Evolutionary conservation across 805 yeast species (phyloP).

Genomic region (Yarrowia osloensis): DNA sequence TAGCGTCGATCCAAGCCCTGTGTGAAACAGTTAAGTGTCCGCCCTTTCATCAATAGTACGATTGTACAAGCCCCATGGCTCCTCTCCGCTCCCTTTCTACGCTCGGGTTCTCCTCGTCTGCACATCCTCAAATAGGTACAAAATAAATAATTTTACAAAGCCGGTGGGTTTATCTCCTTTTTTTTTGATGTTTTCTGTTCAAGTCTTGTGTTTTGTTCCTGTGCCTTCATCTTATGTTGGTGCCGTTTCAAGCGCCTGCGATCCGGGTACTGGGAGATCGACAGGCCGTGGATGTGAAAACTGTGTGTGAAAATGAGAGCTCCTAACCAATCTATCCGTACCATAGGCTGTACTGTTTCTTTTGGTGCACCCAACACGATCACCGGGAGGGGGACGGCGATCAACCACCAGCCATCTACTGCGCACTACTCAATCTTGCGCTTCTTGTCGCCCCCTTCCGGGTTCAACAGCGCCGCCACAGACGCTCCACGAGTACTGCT

Average conservation of each 20-base stretch:
- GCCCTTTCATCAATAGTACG: background rate
- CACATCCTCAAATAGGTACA: background rate
- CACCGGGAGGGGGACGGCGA: background rate
- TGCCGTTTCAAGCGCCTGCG: constrained; percentile 1
- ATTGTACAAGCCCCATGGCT: background rate
- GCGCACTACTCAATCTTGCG: constrained; percentile 4
- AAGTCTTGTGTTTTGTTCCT: background rate
- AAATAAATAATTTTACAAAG: constrained; percentile 26
- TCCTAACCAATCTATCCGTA: constrained; percentile 21
- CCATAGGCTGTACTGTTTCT: constrained; percentile 14
- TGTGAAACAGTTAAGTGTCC: background rate
- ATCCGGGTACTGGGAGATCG: constrained; percentile 22
- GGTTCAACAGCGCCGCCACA: constrained; percentile 27
- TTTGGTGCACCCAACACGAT: background rate
- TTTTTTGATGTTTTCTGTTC: background rate
- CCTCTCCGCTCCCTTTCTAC: background rate
- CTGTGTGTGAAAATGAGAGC: constrained; percentile 3
- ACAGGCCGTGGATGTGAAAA: background rate
- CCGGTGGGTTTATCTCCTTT: background rate
- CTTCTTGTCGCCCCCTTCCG: constrained; percentile 27
- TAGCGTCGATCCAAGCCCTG: no score
- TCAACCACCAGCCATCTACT: background rate
- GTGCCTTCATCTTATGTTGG: background rate
- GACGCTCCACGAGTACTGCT: constrained; percentile 17
- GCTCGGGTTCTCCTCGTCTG: background rate